Conservation (phyloP, 495 filamentous ascomycete species). For the Aspergillus carlsbadensis region DNA sequence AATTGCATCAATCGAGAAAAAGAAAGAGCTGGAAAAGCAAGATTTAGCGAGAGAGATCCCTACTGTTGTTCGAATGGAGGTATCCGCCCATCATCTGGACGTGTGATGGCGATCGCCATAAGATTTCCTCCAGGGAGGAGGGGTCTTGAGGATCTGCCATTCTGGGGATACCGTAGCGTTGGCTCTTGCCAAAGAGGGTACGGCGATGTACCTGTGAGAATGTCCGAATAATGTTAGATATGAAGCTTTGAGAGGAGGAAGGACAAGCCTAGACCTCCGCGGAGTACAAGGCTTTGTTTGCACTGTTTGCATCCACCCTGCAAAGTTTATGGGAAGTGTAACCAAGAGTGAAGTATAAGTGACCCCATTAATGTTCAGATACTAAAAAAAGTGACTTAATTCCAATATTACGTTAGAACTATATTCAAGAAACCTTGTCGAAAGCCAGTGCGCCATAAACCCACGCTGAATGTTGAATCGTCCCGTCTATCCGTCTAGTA, state of each 20-base stretch:
- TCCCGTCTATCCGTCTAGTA: conserved; percentile 13
- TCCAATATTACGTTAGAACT: background rate
- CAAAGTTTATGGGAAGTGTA: too few species aligned
- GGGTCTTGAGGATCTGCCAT: conserved; percentile 52
- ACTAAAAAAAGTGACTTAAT: background rate
- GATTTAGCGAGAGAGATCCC: conserved; percentile 11
- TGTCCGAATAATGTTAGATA: background rate
- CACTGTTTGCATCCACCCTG: conserved; percentile 14
- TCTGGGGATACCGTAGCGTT: background rate
- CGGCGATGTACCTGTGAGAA: background rate
- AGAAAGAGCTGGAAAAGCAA: background rate
- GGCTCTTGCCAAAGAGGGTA: background rate
- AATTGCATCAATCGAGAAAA: background rate
- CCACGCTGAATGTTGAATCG: conserved; percentile 40
- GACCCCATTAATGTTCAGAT: background rate
- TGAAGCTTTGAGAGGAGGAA: background rate
- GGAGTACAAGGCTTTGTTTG: conserved; percentile 4
- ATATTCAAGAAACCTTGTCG: background rate
- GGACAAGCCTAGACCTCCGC: background rate
- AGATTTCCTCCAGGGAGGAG: conserved; percentile 68
- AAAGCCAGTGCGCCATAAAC: conserved; percentile 14
- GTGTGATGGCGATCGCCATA: conserved; percentile 64
- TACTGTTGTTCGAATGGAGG: conserved; percentile 51
- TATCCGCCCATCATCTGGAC: conserved; percentile 59
- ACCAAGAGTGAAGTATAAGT: background rate